phyloP scores from a whole-genome alignment of 1,139 yeast species.

The Saccharomycopsis phalli region DNA sequence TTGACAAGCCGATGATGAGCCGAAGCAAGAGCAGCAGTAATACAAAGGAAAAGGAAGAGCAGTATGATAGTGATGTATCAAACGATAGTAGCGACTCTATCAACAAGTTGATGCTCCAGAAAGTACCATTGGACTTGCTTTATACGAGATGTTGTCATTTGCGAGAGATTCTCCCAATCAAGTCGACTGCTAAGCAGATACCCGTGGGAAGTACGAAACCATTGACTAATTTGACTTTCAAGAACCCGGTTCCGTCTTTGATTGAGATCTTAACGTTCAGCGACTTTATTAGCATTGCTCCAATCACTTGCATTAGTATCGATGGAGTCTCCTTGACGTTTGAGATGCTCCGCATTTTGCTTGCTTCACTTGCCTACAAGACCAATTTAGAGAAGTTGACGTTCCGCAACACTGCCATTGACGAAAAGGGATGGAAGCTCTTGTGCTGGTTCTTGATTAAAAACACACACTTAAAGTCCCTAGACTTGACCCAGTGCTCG shows the following conservation, averaged over 20 bases:
- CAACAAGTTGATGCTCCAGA: constrained; percentile 24
- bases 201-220: constrained; percentile 66
- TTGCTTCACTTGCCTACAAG: constrained; percentile 54
- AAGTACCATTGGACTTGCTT: constrained; percentile 54
- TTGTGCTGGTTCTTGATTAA: constrained; percentile 63
- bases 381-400: constrained; percentile 57
- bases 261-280: constrained; percentile 68
- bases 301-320: constrained; percentile 55
- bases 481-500: constrained; percentile 61
- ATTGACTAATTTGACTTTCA: constrained; percentile 50
- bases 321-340: constrained; percentile 61
- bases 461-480: constrained; percentile 43
- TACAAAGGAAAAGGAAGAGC: constrained; percentile 24
- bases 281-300: constrained; percentile 68
- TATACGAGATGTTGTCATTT: constrained; percentile 91
- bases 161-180: constrained; percentile 86
- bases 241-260: constrained; percentile 68
- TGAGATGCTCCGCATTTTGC: constrained; percentile 55
- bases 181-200: constrained; percentile 75
- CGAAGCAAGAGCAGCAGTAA: constrained; percentile 25
- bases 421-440: constrained; percentile 61
- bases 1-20: constrained; percentile 44
- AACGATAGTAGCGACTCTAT: constrained; percentile 18
- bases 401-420: constrained; percentile 61
- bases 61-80: constrained; percentile 26